Evolutionary conservation across 768 basidiomycete species (phyloP).

Genomic region (Mycena alexandri): DNA sequence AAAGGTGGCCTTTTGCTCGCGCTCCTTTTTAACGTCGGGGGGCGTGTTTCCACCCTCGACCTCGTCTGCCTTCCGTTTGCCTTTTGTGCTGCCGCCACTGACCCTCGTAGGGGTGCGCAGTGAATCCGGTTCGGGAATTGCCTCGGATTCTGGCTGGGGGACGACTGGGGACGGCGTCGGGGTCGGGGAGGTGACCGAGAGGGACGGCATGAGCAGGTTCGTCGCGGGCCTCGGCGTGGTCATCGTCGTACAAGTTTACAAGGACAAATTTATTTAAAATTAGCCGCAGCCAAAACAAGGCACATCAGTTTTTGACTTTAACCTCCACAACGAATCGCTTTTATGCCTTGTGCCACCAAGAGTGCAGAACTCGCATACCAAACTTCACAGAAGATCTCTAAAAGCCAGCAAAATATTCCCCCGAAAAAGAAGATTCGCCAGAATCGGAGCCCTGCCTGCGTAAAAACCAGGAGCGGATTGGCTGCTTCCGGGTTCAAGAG

Average conservation of each 20-base stretch:
- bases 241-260: constrained; percentile 22
- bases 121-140: constrained; percentile 3
- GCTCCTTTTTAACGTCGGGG: constrained; percentile 32
- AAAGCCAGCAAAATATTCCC: too few relatives aligned
- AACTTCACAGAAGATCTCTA: too few relatives aligned
- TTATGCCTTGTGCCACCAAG: too few relatives aligned
- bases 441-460: too few relatives aligned
- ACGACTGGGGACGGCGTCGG: constrained; percentile 29
- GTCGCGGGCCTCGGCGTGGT: constrained; percentile 11
- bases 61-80: constrained; percentile 38
- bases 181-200: constrained; percentile 31
- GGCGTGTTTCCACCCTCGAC: constrained; percentile 36
- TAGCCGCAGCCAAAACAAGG: too few relatives aligned
- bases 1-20: constrained; percentile 35
- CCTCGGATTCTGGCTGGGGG: neutral
- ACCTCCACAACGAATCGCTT: too few relatives aligned
- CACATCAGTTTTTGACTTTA: too few relatives aligned
- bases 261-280: neutral
- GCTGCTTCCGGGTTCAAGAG: too few relatives aligned
- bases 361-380: too few relatives aligned
- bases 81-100: constrained; percentile 23
- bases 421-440: too few relatives aligned
- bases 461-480: too few relatives aligned
- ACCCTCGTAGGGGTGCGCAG: constrained; percentile 20
- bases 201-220: constrained; percentile 26